These are phyloP conservation scores for Biscogniauxia mediterranea DNA, from an alignment of 2,329 filamentous ascomycete genomes.

Conservation along the genomic window DNA sequence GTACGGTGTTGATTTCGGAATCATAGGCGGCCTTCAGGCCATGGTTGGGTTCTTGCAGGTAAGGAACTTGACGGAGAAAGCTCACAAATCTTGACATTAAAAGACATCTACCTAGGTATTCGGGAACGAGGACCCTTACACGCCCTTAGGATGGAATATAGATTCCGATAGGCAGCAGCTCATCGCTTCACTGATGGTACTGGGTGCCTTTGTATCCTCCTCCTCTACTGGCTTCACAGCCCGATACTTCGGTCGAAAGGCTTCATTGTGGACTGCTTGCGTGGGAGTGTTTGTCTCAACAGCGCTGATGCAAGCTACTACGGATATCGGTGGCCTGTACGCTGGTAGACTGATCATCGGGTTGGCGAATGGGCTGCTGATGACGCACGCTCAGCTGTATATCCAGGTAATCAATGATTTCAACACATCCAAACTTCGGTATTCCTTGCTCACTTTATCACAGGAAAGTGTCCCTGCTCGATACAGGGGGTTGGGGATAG, in stretches of 20 bases:
- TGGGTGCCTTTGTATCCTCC: conserved; percentile 46
- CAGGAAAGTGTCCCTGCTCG: conserved; percentile 45
- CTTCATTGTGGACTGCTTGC: conserved; percentile 40
- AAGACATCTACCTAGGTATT: conserved; percentile 25
- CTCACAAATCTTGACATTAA: conserved; percentile 4
- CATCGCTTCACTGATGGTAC: conserved; percentile 48
- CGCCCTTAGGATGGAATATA: conserved; percentile 29
- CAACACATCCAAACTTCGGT: background rate
- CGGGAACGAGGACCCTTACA: conserved; percentile 24
- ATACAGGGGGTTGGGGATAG: conserved; percentile 47
- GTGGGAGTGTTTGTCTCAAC: conserved; percentile 41
- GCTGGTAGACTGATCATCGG: conserved; percentile 49
- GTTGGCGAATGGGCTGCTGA: conserved; percentile 38
- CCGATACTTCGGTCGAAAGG: conserved; percentile 34
- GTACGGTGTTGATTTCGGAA: conserved; percentile 34
- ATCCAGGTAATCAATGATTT: conserved; percentile 17
- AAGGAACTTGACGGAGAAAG: conserved; percentile 1
- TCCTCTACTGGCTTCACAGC: conserved; percentile 40
- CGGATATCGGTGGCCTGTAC: conserved; percentile 46
- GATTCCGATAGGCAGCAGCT: conserved; percentile 43
- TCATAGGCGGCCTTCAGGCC: conserved; percentile 33
- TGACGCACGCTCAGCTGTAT: conserved; percentile 36
- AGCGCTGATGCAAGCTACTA: conserved; percentile 50
- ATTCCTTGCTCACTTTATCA: conserved; percentile 12
- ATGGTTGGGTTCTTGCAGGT: conserved; percentile 34